Evolutionary conservation across 225 moss, liverwort and hornwort genomes (phyloP).

Genomic region (Sphagnum tenellum): DNA sequence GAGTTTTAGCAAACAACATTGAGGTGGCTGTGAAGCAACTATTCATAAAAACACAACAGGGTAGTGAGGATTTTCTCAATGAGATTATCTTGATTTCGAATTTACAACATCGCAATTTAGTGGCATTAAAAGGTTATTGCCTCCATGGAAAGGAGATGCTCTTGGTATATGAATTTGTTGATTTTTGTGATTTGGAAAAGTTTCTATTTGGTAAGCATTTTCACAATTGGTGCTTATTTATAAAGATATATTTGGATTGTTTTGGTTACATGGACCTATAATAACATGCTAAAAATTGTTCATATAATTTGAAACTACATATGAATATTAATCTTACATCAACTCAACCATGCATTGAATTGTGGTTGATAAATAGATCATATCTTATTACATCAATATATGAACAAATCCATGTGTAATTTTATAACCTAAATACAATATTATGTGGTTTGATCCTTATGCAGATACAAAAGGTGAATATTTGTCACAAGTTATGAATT

Average conservation of each 20-base stretch:
- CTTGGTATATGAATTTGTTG: neutral
- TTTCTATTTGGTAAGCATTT: slow-evolving; percentile 3
- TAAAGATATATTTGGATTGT: neutral
- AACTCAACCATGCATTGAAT: neutral
- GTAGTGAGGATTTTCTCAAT: slow-evolving; percentile 26
- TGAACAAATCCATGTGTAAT: neutral
- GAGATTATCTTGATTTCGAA: slow-evolving; percentile 29
- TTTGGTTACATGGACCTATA: no score
- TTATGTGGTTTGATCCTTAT: neutral
- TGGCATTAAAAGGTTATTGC: neutral
- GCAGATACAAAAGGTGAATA: slow-evolving; percentile 1
- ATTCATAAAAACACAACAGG: slow-evolving; percentile 15
- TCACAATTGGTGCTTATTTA: neutral
- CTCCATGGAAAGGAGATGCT: slow-evolving; percentile 2
- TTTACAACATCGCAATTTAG: slow-evolving; percentile 14
- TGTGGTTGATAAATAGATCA: neutral
- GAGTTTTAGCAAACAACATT: slow-evolving; percentile 16
- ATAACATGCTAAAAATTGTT: neutral
- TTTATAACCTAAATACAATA: neutral
- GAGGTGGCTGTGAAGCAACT: slow-evolving; percentile 30
- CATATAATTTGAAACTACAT: neutral
- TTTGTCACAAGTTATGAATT: slow-evolving; percentile 2
- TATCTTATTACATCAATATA: neutral
- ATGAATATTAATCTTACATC: neutral
- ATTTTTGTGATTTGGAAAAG: neutral